Conservation (phyloP, 1,139 yeast species). For the Sugiyamaella paludigena region DNA sequence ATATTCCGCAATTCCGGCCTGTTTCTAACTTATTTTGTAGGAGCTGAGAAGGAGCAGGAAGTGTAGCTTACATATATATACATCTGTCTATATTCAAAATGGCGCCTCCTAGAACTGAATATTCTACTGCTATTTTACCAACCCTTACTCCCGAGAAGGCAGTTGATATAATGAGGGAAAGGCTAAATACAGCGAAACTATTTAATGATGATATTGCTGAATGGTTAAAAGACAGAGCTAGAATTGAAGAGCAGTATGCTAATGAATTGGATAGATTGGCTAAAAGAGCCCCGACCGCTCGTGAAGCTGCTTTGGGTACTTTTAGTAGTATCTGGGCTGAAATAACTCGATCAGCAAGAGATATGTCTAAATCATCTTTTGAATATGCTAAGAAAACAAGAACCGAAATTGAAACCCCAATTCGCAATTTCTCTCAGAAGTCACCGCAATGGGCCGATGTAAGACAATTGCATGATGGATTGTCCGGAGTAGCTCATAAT, state of each 20-base stretch:
- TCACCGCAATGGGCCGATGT: constrained; percentile 34
- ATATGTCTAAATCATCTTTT: constrained; percentile 32
- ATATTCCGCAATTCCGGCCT: too few species aligned
- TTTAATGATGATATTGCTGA: constrained; percentile 37
- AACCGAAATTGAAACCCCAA: constrained; percentile 37
- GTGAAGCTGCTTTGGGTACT: constrained; percentile 32
- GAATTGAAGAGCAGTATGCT: constrained; percentile 38
- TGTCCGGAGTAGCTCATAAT: constrained; percentile 29
- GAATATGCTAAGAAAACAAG: constrained; percentile 34
- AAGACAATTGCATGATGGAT: constrained; percentile 32
- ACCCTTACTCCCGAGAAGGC: constrained; percentile 34
- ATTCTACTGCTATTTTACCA: constrained; percentile 35
- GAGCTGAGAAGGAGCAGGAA: too few species aligned
- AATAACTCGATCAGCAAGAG: constrained; percentile 30
- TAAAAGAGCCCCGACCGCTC: constrained; percentile 19
- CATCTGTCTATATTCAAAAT: too few species aligned
- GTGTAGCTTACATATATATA: too few species aligned
- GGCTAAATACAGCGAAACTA: constrained; percentile 32
- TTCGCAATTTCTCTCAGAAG: constrained; percentile 28
- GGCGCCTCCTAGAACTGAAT: constrained; percentile 26
- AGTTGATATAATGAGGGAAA: constrained; percentile 34
- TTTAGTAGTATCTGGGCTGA: constrained; percentile 37
- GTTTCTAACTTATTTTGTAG: too few species aligned
- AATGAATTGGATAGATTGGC: constrained; percentile 37
- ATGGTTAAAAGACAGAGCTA: constrained; percentile 40